phyloP scores from a whole-genome alignment of 768 basidiomycete genomes.

The Clathrus columnatus region DNA sequence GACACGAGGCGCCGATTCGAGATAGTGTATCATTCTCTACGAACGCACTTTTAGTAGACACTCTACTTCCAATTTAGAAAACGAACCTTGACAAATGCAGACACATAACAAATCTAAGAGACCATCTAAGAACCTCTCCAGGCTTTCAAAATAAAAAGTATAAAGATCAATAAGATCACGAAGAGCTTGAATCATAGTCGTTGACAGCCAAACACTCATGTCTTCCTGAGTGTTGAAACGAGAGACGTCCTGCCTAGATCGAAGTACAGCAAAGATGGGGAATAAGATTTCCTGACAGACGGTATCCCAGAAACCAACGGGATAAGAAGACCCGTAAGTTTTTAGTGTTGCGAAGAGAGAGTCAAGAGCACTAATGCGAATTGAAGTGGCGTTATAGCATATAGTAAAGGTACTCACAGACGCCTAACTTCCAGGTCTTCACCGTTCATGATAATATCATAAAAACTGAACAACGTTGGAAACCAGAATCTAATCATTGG shows the following conservation, averaged over 20 bases:
- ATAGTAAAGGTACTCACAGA: slow-evolving; percentile 51
- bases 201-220: slow-evolving; percentile 98
- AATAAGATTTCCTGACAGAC: slow-evolving; percentile 93
- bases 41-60: neutral
- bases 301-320: slow-evolving; percentile 95
- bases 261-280: slow-evolving; percentile 95
- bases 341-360: slow-evolving; percentile 92
- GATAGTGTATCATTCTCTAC: slow-evolving; percentile 97
- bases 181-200: slow-evolving; percentile 97
- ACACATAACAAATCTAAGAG: slow-evolving; percentile 86
- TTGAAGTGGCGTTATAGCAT: slow-evolving; percentile 6
- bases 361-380: slow-evolving; percentile 74
- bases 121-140: slow-evolving; percentile 89
- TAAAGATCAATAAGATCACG: slow-evolving; percentile 93
- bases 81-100: slow-evolving; percentile 95
- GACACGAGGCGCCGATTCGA: slow-evolving; percentile 93
- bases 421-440: slow-evolving; percentile 96
- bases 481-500: slow-evolving; percentile 96
- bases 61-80: neutral
- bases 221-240: slow-evolving; percentile 95
- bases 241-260: slow-evolving; percentile 85
- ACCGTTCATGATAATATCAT: slow-evolving; percentile 99
- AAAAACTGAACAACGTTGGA: slow-evolving; percentile 94
- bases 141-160: slow-evolving; percentile 86
- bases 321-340: slow-evolving; percentile 75